Evolutionary conservation across 371 early-diverging fungal genomes (phyloP).

Genomic region (Mortierella polycephala): DNA sequence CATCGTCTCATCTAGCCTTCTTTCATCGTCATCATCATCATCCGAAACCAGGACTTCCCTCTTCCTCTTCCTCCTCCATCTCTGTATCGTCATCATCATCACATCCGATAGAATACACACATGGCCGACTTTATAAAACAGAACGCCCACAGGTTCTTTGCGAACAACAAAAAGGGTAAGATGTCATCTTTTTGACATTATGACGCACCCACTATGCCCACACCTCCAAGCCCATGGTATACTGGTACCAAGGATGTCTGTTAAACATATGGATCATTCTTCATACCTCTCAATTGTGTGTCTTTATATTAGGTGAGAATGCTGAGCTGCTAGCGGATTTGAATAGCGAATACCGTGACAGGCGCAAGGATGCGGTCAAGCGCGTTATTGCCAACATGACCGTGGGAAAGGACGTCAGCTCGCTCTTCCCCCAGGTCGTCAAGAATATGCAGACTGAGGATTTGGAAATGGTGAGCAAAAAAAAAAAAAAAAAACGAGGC

Average conservation of each 20-base stretch:
- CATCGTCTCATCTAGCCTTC: too few relatives aligned
- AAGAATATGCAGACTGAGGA: conserved; percentile 83
- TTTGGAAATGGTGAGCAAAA: neutral
- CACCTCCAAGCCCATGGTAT: too few relatives aligned
- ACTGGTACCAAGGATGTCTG: too few relatives aligned
- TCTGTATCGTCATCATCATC: neutral
- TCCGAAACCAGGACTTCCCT: neutral
- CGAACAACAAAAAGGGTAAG: conserved; percentile 73
- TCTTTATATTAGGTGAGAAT: conserved; percentile 85
- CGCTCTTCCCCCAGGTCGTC: conserved; percentile 95
- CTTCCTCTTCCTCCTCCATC: conserved; percentile 2
- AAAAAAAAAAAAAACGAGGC: neutral
- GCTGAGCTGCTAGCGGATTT: conserved; percentile 95
- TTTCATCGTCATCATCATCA: too few relatives aligned
- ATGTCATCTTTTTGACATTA: neutral
- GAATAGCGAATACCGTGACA: conserved; percentile 93
- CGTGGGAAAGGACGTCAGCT: conserved; percentile 98
- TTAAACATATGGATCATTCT: neutral
- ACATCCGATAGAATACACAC: conserved; percentile 2
- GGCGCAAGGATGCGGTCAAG: conserved; percentile 96
- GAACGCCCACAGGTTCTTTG: conserved; percentile 67
- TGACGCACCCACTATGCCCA: neutral
- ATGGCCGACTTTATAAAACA: conserved; percentile 39
- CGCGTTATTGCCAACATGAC: conserved; percentile 98
- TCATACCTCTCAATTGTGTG: neutral